phyloP scores from a whole-genome alignment of 2,329 filamentous ascomycete species.

The Rhynchosporium agropyri region DNA sequence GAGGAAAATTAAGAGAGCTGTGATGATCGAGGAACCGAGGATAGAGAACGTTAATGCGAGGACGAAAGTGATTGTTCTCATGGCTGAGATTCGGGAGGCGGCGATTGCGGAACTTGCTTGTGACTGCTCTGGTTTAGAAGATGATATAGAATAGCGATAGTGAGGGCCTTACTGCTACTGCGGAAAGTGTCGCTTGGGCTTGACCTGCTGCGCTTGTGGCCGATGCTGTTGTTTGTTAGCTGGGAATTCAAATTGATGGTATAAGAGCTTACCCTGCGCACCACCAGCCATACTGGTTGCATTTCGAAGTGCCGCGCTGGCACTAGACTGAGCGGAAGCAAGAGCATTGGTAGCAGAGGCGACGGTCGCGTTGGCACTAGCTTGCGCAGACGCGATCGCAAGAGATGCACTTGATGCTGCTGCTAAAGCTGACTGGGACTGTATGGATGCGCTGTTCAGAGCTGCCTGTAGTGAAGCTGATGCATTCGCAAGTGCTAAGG shows the following conservation, averaged over 20 bases:
- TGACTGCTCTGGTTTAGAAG: conserved; percentile 5
- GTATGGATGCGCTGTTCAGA: conserved; percentile 1
- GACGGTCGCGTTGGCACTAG: conserved; percentile 9
- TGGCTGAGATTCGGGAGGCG: conserved; percentile 21
- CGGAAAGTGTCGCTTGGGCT: conserved; percentile 24
- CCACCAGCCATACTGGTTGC: conserved; percentile 22
- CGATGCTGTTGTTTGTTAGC: conserved; percentile 13
- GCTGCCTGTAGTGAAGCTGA: conserved; percentile 12
- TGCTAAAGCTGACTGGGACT: conserved; percentile 4
- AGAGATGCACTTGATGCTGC: conserved; percentile 17
- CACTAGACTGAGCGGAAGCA: conserved; percentile 18
- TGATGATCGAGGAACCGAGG: conserved; percentile 34
- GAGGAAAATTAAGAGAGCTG: conserved; percentile 27
- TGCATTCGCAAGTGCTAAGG: conserved; percentile 13
- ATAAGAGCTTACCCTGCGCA: conserved; percentile 19
- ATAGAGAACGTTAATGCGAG: conserved; percentile 31
- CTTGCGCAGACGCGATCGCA: conserved; percentile 19
- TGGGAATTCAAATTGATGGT: background rate
- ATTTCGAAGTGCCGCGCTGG: conserved; percentile 19
- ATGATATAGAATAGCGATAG: background rate
- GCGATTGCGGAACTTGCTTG: conserved; percentile 23
- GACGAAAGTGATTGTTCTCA: conserved; percentile 28
- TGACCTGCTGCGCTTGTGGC: conserved; percentile 25
- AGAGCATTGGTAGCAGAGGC: background rate
- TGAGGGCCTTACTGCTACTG: conserved; percentile 14